A percentile compares a stretch with the other conserved stretches of the same genome.
These are phyloP conservation scores for Xylaria sp. DNA, from an alignment of 2,329 filamentous ascomycete genomes.

Conservation along the genomic window DNA sequence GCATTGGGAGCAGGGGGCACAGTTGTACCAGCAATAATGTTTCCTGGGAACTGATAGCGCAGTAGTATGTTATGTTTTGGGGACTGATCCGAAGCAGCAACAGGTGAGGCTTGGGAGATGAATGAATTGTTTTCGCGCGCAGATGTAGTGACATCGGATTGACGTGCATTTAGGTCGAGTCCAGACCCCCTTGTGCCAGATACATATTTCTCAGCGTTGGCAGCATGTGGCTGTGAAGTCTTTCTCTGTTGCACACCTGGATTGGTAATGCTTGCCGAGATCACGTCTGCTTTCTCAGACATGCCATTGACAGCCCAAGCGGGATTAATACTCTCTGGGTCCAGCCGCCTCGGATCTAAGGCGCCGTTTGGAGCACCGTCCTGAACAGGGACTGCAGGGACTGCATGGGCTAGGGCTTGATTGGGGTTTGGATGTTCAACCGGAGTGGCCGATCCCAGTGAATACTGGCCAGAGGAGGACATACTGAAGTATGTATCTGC, in stretches of 20 bases:
- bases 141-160: slow-evolving; percentile 35
- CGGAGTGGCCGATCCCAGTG: slow-evolving; percentile 37
- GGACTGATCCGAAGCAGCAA: slow-evolving; percentile 44
- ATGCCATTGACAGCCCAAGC: slow-evolving; percentile 42
- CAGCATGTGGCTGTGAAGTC: slow-evolving; percentile 56
- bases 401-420: slow-evolving; percentile 18
- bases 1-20: slow-evolving; percentile 19
- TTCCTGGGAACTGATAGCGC: slow-evolving; percentile 43
- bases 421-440: slow-evolving; percentile 12
- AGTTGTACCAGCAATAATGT: slow-evolving; percentile 28
- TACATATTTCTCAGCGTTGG: slow-evolving; percentile 54
- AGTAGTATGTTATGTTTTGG: slow-evolving; percentile 40
- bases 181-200: slow-evolving; percentile 51
- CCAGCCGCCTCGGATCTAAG: slow-evolving; percentile 3
- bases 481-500: slow-evolving; percentile 63
- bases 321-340: slow-evolving; percentile 11
- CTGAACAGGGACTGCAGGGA: slow-evolving; percentile 10
- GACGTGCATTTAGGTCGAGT: slow-evolving; percentile 39
- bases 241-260: slow-evolving; percentile 65
- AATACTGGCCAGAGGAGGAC: slow-evolving; percentile 46
- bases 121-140: slow-evolving; percentile 36
- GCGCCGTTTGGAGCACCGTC: slow-evolving; percentile 10
- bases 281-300: slow-evolving; percentile 35
- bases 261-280: slow-evolving; percentile 55
- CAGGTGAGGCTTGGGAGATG: slow-evolving; percentile 43